Evolutionary conservation across 495 filamentous ascomycete species (phyloP), one percentile per base, ranked within the genome.

Genomic region (Neurospora cerealis): DNA sequence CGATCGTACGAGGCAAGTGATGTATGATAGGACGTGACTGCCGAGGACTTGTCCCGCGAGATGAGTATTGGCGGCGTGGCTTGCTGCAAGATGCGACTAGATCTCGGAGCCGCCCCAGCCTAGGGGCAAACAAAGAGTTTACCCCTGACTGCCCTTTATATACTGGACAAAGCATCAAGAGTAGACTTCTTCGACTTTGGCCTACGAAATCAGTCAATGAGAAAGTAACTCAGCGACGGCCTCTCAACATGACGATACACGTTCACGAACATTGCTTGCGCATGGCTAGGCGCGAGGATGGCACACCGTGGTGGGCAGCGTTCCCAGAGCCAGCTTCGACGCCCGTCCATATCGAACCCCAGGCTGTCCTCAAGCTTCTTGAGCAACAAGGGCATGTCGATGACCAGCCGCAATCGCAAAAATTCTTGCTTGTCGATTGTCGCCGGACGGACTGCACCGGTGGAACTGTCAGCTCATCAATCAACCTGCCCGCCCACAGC

Each of bases 401-500:
- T 28, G 74, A 76, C 13, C 73, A 39, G 13, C 11, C 38, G 7
- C 37, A 39, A 10, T 69, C 70, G 2, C 75, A 36, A 0, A 75
- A 74, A n/a, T 76, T 80, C 71, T 71, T 81, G 19, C 69, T 83
- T 7, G 77, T 81, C 39, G 81, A 83, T 73, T 77, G 75, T 38
- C 74, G 80, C 21, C 76, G 79, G 8, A 76, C 71, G 7, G 81
- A 81, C 37, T 83, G 77, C 70, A 76, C 72, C 5, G 81, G 81
- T 6, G 81, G 78, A 0, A 82, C 75, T 15, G 71, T 83, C 42
- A 34, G 70, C 3, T 77, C 80, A 37, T 75, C 79, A 37, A 74
- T 87, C 62, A 87, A 87, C 75, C 70, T 87, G 21, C 84, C 85
- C 4, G 86, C 86, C 0, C 86, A 87, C 48, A 82, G 81, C 70